phyloP scores from a whole-genome alignment of 306 rosid genomes.

The Sechiopsis laciniata region DNA sequence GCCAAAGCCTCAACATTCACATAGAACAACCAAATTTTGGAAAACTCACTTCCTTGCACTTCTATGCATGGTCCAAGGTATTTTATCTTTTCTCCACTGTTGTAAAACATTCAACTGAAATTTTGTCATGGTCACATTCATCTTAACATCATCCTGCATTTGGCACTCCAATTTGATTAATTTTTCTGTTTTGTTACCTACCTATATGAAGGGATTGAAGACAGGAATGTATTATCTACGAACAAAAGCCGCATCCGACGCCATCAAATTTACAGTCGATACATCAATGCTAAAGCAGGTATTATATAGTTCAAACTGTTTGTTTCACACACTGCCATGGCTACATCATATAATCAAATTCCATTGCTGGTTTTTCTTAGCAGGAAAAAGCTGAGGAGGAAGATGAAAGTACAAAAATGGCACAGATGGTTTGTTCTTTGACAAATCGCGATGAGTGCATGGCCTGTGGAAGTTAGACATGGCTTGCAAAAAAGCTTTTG shows the following conservation, averaged over 20 bases:
- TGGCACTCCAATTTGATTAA: not conserved
- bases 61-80: conserved; percentile 63
- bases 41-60: conserved; percentile 81
- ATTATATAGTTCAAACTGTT: not conserved
- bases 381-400: conserved; percentile 43
- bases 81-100: not conserved
- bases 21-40: conserved; percentile 89
- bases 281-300: conserved; percentile 50
- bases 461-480: conserved; percentile 71
- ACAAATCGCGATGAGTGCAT: conserved; percentile 73
- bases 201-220: conserved; percentile 54
- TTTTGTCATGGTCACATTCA: not conserved
- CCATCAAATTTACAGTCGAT: conserved; percentile 88
- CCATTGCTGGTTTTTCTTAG: conserved; percentile 8
- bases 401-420: conserved; percentile 56
- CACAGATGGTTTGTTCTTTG: conserved; percentile 82
- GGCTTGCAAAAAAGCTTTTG: not conserved
- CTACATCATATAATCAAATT: conserved; percentile 1
- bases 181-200: conserved; percentile 17
- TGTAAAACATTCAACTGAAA: not conserved
- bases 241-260: conserved; percentile 75
- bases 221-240: conserved; percentile 91
- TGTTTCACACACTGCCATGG: not conserved
- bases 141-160: not conserved
- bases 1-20: conserved; percentile 87